Percentiles rank a stretch among this genome's conserved stretches.
Evolutionary conservation across 768 basidiomycete genomes (phyloP).

Genomic region (Mrakia blollopis): DNA sequence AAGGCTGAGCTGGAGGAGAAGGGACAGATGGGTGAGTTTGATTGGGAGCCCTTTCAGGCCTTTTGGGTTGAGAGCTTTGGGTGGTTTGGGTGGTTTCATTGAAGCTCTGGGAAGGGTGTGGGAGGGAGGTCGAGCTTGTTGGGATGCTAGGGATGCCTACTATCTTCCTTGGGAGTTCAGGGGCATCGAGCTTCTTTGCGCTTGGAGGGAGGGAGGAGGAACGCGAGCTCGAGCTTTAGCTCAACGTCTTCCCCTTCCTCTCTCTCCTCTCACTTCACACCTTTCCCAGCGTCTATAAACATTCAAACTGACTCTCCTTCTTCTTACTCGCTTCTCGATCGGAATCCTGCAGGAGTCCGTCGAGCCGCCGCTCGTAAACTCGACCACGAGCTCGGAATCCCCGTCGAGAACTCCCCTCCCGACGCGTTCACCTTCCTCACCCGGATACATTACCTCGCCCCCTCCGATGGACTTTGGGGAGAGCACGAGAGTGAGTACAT

Average conservation of each 20-base stretch:
- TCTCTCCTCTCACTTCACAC: not conserved
- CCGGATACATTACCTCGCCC: slow-evolving; percentile 94
- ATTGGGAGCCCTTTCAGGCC: not conserved
- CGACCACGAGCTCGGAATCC: slow-evolving; percentile 94
- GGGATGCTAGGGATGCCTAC: no score
- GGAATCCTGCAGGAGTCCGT: slow-evolving; percentile 58
- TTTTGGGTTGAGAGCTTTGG: not conserved
- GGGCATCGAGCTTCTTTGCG: no score
- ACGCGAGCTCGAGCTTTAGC: no score
- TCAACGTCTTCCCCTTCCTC: no score
- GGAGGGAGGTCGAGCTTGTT: not conserved
- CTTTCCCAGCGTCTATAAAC: no score
- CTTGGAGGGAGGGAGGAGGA: no score
- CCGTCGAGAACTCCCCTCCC: slow-evolving; percentile 64
- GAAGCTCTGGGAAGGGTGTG: no score
- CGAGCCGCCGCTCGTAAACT: slow-evolving; percentile 92
- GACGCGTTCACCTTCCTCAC: slow-evolving; percentile 91
- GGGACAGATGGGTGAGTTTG: slow-evolving; percentile 54
- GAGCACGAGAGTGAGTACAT: slow-evolving; percentile 81
- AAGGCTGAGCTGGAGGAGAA: slow-evolving; percentile 77
- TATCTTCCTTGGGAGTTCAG: no score
- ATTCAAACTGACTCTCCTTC: not conserved
- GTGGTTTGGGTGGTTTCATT: no score
- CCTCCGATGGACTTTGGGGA: slow-evolving; percentile 67
- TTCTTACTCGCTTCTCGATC: not conserved